Percentiles rank a stretch among this genome's conserved stretches.
Conservation (phyloP, 495 filamentous ascomycete genomes). For the Xylaria nigripes region DNA sequence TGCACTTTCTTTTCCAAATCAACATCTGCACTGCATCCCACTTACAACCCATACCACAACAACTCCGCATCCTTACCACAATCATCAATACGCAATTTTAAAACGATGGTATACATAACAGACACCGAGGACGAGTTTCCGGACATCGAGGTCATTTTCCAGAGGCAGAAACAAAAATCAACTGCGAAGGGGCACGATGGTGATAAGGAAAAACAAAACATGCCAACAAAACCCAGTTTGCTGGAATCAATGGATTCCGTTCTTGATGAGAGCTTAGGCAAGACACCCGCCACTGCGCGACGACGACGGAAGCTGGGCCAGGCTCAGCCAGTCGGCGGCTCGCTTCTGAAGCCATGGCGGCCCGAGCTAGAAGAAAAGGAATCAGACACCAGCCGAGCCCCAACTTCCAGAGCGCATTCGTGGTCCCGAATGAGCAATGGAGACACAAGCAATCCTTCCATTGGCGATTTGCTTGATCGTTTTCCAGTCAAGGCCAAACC, state of each 20-base stretch:
- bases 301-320: conserved; percentile 22
- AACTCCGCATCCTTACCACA: neutral
- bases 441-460: neutral
- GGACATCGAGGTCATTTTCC: conserved; percentile 19
- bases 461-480: neutral
- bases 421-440: neutral
- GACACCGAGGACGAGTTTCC: conserved; percentile 25
- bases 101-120: neutral
- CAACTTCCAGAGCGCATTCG: neutral
- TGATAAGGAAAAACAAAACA: conserved; percentile 3
- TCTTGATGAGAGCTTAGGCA: neutral
- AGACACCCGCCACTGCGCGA: conserved; percentile 15
- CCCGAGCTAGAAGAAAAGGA: neutral
- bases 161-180: conserved; percentile 9
- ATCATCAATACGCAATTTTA: neutral
- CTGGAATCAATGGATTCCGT: neutral
- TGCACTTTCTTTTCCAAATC: neutral
- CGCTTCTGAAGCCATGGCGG: conserved; percentile 21
- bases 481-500: conserved; percentile 3
- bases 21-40: neutral
- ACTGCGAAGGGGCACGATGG: neutral
- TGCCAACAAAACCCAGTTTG: neutral
- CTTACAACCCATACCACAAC: neutral
- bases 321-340: conserved; percentile 14
- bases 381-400: neutral